Base-by-base conservation (phyloP, 306 rosid genomes). In the Medicago truncatula region DNA sequence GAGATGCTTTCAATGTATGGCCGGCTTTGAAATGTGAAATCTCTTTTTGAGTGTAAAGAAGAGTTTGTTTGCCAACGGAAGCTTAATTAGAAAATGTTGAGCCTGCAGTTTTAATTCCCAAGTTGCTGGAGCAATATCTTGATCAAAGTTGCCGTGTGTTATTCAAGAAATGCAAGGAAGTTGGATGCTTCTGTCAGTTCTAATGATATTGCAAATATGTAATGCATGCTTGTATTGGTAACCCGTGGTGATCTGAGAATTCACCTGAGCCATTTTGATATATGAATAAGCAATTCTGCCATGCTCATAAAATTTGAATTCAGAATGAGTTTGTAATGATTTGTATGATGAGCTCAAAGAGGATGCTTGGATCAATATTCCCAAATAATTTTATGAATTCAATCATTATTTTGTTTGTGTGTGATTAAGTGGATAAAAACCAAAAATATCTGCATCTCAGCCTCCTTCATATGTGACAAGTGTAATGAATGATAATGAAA, bases 1-100 rank as follows among this genome's bases (percentile, higher is more conserved):
- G 86, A 79, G 36, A 56, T 86, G 88, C 81, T 88, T 52, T 88
- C 83, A 8, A 77, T 79, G 85, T 94, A 91, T 40, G 97, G 98
- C 66, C 91, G 98, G 67, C 84, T 88, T 78, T 90, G 75, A 87
- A 84, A 82, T 49, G 56, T 64, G 66, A 31, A 74, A 68, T 71
- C 62, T 78, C 13, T 67, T 50, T 68, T 52, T 63, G 38, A 49
- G n/a, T 41, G 56, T 60, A 13, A 67, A 75, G 81, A 71, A 17
- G 78, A 65, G 67, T 76, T 58, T 58, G 41, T 60, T 63, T 67
- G 53, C 46, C 25, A 34, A 53, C 38, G 2, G 68, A 40, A 63
- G 54, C 77, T 44, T 41, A 49, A 54, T 67, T 44, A 16, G 67
- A 76, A 79, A 56, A 47, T 38, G 57, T 10, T 56, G 15, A 52